Base-by-base conservation (phyloP, 2,329 filamentous ascomycete species). In the Phoma herbarum region DNA sequence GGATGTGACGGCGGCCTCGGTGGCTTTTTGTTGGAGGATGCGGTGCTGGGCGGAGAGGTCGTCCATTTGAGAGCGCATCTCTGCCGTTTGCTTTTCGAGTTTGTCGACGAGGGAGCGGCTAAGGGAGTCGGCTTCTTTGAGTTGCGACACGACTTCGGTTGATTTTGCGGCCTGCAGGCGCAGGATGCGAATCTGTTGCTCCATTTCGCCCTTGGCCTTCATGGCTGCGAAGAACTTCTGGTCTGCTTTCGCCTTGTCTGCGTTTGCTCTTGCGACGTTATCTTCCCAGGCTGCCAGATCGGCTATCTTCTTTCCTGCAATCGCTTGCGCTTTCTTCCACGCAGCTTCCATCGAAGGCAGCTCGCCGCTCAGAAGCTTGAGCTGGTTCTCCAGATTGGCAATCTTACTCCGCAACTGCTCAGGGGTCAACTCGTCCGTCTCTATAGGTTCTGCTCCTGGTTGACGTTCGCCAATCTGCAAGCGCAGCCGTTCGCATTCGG, bases 181-280 rank as follows among this genome's bases (percentile, higher is more conserved):
- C 57, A 97, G 81, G 3, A 89, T 86, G 66, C 91, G 85, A 45
- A 96, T 89, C 78, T 98, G 94, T 58, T 86, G 84, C 57, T 93
- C 90, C 49, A 92, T 86, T 43, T 90, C 89, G 71, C 98, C 94
- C 72, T 94, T 96, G 67, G 93, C 90, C 75, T 97, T 97, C 83
- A 96, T 93, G 9, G 93, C 92, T 1, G 91, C 92, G 76, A 98
- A 98, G 75, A 96, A 99, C 78, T 98, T 98, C 73, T 98, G 94
- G 72, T 99, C 95, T 1, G 94, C 94, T 78, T 97, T 98, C 64
- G 90, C 88, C 81, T 99, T 99, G 78, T 99, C 93, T 0, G 92
- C 91, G 39, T 86, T 87, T 20, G 96, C 80, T 23, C 90, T 83
- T 18, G 86, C 81, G 35, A 94, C 82, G 62, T 90, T 90, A 56